phyloP scores from a whole-genome alignment of 495 filamentous ascomycete genomes.

The Lophium mytilinum region DNA sequence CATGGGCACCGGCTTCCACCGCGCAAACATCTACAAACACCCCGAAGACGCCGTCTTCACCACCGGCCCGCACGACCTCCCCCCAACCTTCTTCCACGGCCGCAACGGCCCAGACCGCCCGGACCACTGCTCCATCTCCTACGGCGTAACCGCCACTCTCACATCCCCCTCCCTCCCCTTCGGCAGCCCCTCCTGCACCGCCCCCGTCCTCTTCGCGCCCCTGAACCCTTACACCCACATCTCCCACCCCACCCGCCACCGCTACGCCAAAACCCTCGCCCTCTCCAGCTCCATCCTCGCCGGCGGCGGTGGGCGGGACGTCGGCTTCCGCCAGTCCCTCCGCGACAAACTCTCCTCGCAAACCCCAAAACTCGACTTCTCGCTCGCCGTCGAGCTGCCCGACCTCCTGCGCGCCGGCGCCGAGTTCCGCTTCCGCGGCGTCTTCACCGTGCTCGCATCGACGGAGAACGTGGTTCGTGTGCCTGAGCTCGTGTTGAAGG shows the following conservation, averaged over 20 bases:
- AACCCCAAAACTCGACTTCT: conserved; percentile 15
- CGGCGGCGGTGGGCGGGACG: neutral
- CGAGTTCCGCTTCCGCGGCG: conserved; percentile 8
- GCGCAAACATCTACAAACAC: conserved; percentile 7
- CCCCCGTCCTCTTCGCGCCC: conserved; percentile 11
- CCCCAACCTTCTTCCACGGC: conserved; percentile 11
- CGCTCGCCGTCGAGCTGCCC: conserved; percentile 11
- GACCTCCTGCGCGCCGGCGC: conserved; percentile 4
- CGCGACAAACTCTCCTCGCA: conserved; percentile 9
- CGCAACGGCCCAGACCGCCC: neutral
- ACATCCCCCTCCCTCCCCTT: neutral
- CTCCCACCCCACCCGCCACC: neutral
- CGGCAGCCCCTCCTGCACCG: neutral
- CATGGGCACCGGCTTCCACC: conserved; percentile 6
- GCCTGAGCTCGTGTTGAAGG: conserved; percentile 3
- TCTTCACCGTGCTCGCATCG: conserved; percentile 1
- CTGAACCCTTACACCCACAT: conserved; percentile 11
- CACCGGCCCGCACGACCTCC: conserved; percentile 5
- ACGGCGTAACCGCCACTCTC: conserved; percentile 11
- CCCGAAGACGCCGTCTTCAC: neutral
- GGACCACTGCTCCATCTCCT: conserved; percentile 5
- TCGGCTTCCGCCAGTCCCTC: conserved; percentile 13
- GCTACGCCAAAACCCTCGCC: conserved; percentile 7
- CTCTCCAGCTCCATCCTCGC: conserved; percentile 8
- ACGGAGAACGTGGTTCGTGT: conserved; percentile 5